Evolutionary conservation across 495 filamentous ascomycete species (phyloP), one percentile per base, ranked within the genome.

Genomic region (Massariosphaeria phaeospora): DNA sequence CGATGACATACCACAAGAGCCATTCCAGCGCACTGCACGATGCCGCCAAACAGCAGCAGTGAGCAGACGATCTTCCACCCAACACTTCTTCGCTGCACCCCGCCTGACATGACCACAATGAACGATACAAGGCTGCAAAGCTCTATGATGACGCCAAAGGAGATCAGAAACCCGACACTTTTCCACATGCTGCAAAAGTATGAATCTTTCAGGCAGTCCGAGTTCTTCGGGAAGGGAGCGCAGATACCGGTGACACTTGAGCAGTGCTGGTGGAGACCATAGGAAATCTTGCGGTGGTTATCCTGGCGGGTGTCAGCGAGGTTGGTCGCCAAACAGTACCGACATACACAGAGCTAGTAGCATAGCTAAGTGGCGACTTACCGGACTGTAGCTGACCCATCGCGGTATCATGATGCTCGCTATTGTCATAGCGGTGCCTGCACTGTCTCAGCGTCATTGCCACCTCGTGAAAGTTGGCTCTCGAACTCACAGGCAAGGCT

Each of bases 111-210:
- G 29, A 94, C 79, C 18, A 89, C 77, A 38, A 85, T 61, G 67
- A 87, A 94, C 2, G 83, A 77, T 11, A 94, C 82, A 13, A 94
- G 66, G 36, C 80, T 82, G 46, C 84, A 85, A 15, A 86, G 77
- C 71, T 95, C 81, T 25, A 90, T 58, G 31, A 95, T 80, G 29
- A 88, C 76, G 21, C 85, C 79, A 58, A 95, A 85, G 47, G 79
- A 84, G 80, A 95, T 88, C 47, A 95, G 71, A 67, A 95, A 96
- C 9, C 86, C 89, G 49, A 88, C 81, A 35, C 82, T 84, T 27
- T 87, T 79, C 91, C 91, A 97, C 79, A 94, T 85, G 56, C 81
- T 84, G 72, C 91, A 95, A 75, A 97, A 95, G 69, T 82, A 78
- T 64, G 87, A 79, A 41, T 75, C 73, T 61, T 79, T 82, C 57